Evolutionary conservation across 2,329 filamentous ascomycete species (phyloP).

Genomic region (Aspergillus fructus): DNA sequence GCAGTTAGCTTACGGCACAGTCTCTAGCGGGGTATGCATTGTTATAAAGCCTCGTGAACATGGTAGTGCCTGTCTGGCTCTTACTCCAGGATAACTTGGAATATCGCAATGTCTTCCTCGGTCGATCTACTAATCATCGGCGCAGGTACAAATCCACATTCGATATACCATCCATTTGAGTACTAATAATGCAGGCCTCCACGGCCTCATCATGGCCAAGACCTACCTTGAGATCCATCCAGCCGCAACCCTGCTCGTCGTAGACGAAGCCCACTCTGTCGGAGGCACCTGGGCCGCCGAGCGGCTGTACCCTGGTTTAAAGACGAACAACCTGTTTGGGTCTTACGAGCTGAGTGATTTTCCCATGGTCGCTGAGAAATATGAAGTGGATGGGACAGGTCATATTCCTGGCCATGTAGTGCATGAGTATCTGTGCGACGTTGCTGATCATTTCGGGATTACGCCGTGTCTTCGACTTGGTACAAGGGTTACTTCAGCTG

Average conservation of each 20-base stretch:
- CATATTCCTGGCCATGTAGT: slow-evolving; percentile 57
- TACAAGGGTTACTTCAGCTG: background rate
- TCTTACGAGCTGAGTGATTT: slow-evolving; percentile 70
- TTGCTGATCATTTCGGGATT: slow-evolving; percentile 53
- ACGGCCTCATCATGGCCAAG: slow-evolving; percentile 59
- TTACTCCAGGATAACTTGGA: background rate
- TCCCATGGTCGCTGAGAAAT: slow-evolving; percentile 58
- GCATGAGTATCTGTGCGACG: slow-evolving; percentile 56
- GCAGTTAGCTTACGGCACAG: too few relatives aligned
- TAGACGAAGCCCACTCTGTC: slow-evolving; percentile 54
- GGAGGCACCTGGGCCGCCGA: slow-evolving; percentile 67
- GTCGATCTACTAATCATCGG: slow-evolving; percentile 7
- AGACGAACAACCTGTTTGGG: slow-evolving; percentile 68
- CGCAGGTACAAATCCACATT: background rate
- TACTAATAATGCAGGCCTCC: slow-evolving; percentile 36
- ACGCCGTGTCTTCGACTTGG: slow-evolving; percentile 2
- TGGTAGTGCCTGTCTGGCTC: background rate
- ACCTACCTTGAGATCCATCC: slow-evolving; percentile 58
- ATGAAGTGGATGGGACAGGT: slow-evolving; percentile 44
- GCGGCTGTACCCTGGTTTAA: slow-evolving; percentile 62
- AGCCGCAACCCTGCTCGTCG: slow-evolving; percentile 50
- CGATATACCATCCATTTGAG: background rate
- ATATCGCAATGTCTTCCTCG: background rate
- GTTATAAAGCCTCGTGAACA: background rate
- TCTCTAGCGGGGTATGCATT: too few relatives aligned